A percentile compares a stretch with the other conserved stretches of the same genome.
phyloP scores from a whole-genome alignment of 139 green algal genomes.

The Pleodorina starrii region DNA sequence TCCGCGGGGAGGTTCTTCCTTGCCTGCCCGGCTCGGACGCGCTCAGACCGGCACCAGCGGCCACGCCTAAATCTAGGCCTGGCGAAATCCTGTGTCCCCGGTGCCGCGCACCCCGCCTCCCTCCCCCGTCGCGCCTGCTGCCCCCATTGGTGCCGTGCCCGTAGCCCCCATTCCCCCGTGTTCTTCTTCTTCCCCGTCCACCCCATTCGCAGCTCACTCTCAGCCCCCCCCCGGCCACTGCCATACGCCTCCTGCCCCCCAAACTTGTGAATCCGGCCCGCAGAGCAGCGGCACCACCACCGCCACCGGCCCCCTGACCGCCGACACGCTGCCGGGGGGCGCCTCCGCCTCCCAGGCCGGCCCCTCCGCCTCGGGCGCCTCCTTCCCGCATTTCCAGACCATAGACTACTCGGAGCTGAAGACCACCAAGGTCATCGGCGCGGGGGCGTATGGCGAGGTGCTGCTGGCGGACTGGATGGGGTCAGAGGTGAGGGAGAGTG shows the following conservation, averaged over 20 bases:
- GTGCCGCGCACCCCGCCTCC: too few species aligned
- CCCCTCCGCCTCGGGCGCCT: neutral
- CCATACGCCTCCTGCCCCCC: too few species aligned
- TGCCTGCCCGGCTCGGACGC: too few species aligned
- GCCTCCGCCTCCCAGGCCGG: neutral
- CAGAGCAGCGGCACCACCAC: neutral
- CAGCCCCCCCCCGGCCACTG: too few species aligned
- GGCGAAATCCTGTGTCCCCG: too few species aligned
- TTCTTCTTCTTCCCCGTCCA: neutral
- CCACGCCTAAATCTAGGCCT: too few species aligned
- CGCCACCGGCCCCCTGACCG: neutral
- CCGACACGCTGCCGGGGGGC: neutral
- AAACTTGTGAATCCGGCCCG: too few species aligned
- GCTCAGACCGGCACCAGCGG: too few species aligned
- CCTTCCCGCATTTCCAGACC: constrained; percentile 53
- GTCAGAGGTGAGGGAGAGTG: constrained; percentile 46
- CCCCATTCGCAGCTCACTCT: neutral
- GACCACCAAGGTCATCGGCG: constrained; percentile 60
- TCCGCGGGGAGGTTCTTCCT: too few species aligned
- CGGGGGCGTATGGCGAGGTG: constrained; percentile 72
- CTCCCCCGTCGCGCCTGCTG: too few species aligned
- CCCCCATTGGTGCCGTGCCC: too few species aligned
- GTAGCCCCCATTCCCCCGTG: too few species aligned
- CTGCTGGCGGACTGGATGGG: constrained; percentile 74
- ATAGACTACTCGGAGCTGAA: constrained; percentile 65